Evolutionary conservation across 257 asterid genomes (phyloP).

Genomic region (Solanum lignicaule): DNA sequence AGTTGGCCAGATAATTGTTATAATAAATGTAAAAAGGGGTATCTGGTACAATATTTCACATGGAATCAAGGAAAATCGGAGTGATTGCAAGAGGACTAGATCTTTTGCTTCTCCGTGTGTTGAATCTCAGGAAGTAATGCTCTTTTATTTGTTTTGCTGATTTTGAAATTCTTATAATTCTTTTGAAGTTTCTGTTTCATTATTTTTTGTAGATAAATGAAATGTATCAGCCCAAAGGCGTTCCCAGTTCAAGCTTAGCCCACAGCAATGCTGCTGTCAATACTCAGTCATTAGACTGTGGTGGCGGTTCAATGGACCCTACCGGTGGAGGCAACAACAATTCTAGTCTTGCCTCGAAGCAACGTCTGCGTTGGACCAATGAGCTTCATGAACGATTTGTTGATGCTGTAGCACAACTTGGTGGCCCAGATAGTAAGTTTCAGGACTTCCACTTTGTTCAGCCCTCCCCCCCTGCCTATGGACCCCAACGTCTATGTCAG

Average conservation of each 20-base stretch:
- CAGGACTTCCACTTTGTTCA: neutral
- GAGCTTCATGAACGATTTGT: constrained; percentile 93
- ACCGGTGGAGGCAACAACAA: constrained; percentile 48
- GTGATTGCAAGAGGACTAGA: neutral
- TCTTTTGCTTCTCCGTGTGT: neutral
- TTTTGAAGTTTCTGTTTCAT: neutral
- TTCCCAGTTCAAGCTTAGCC: constrained; percentile 30
- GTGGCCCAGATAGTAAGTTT: constrained; percentile 97
- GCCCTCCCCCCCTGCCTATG: neutral
- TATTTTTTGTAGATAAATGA: neutral
- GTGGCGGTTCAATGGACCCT: constrained; percentile 46
- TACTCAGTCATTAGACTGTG: constrained; percentile 32
- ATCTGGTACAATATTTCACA: neutral
- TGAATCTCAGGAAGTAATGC: neutral
- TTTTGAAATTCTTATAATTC: neutral
- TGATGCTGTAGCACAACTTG: constrained; percentile 98
- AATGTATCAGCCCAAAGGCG: neutral
- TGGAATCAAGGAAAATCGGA: neutral
- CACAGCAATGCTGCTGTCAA: constrained; percentile 10
- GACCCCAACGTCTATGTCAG: neutral
- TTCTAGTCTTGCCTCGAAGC: constrained; percentile 69
- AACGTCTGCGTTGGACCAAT: constrained; percentile 96
- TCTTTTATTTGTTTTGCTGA: neutral
- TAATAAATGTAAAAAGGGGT: neutral
- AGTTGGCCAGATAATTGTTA: neutral